phyloP scores from a whole-genome alignment of 164 flowering plant genomes.

The Stephania yunnanensis region DNA sequence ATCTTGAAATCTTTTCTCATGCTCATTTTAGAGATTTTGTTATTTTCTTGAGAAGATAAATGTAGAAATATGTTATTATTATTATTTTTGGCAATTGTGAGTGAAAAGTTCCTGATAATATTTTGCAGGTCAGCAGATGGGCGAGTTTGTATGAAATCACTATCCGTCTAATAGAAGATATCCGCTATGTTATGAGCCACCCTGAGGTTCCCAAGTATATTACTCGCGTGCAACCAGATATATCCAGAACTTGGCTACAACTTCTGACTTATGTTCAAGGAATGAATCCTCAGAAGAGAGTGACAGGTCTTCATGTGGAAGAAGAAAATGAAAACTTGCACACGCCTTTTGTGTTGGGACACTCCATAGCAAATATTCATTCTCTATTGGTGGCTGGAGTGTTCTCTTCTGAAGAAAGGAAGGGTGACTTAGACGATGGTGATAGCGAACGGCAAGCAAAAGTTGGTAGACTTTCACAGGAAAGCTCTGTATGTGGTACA shows the following conservation, averaged over 20 bases:
- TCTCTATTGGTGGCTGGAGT: constrained; percentile 66
- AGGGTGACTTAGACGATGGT: constrained; percentile 31
- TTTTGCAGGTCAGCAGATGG: constrained; percentile 65
- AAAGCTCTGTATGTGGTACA: constrained; percentile 55
- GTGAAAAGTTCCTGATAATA: constrained; percentile 1
- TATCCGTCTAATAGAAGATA: constrained; percentile 67
- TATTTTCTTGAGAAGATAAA: not conserved
- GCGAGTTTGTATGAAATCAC: constrained; percentile 45
- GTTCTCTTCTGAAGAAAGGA: constrained; percentile 43
- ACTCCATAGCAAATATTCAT: constrained; percentile 53
- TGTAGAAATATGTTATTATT: not conserved
- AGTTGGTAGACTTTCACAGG: constrained; percentile 73
- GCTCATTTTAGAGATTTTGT: not conserved
- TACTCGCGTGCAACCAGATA: constrained; percentile 39
- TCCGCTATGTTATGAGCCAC: constrained; percentile 80
- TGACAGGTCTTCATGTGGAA: constrained; percentile 60
- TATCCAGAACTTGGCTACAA: constrained; percentile 60
- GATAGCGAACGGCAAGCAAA: constrained; percentile 60
- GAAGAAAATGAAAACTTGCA: constrained; percentile 73
- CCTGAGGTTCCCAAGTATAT: constrained; percentile 52
- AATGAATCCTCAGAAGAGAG: constrained; percentile 82
- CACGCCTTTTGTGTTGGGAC: constrained; percentile 55
- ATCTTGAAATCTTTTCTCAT: not conserved
- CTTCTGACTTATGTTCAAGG: constrained; percentile 83
- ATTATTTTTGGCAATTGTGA: not conserved